These are phyloP conservation scores for Monosporascus ibericus DNA, from an alignment of 2,329 filamentous ascomycete species.

Conservation along the genomic window DNA sequence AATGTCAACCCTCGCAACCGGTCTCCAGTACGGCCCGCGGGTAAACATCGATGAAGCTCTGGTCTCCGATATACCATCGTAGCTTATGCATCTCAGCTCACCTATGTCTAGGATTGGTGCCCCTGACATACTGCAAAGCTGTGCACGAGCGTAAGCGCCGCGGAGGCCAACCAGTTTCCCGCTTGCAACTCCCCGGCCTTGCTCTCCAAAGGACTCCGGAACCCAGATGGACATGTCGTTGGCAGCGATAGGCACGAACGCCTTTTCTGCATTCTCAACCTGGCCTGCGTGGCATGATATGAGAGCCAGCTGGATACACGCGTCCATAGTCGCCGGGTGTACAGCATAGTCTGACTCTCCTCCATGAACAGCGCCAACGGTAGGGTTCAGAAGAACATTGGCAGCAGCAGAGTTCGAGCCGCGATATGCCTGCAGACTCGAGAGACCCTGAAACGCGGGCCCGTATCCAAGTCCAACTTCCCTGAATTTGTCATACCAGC, in stretches of 20 bases:
- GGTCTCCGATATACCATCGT: too few species aligned
- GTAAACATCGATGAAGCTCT: too few species aligned
- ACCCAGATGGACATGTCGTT: slow-evolving; percentile 4
- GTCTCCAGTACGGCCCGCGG: too few species aligned
- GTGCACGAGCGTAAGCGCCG: too few species aligned
- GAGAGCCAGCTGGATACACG: slow-evolving; percentile 3
- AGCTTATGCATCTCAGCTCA: too few species aligned
- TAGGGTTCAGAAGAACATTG: slow-evolving; percentile 3
- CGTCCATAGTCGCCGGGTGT: slow-evolving; percentile 6
- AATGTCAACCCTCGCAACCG: too few species aligned
- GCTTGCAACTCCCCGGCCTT: slow-evolving; percentile 3
- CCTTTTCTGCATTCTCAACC: slow-evolving; percentile 3
- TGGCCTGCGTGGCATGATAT: slow-evolving; percentile 6
- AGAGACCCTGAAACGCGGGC: slow-evolving; percentile 4
- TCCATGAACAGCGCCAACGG: not conserved
- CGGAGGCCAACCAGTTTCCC: too few species aligned
- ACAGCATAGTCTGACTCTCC: slow-evolving; percentile 4
- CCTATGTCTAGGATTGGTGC: too few species aligned
- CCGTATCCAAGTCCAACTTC: slow-evolving; percentile 4
- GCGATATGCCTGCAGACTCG: slow-evolving; percentile 1
- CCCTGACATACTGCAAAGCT: too few species aligned
- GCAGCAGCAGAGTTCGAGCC: not conserved
- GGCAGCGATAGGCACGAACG: slow-evolving; percentile 3
- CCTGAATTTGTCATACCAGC: slow-evolving; percentile 4
- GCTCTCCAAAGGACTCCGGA: not conserved